A percentile compares a stretch with the other conserved stretches of the same genome.
These are phyloP conservation scores for Papiliotrema flavescens DNA, from an alignment of 1,284 basidiomycete species.

Conservation along the genomic window DNA sequence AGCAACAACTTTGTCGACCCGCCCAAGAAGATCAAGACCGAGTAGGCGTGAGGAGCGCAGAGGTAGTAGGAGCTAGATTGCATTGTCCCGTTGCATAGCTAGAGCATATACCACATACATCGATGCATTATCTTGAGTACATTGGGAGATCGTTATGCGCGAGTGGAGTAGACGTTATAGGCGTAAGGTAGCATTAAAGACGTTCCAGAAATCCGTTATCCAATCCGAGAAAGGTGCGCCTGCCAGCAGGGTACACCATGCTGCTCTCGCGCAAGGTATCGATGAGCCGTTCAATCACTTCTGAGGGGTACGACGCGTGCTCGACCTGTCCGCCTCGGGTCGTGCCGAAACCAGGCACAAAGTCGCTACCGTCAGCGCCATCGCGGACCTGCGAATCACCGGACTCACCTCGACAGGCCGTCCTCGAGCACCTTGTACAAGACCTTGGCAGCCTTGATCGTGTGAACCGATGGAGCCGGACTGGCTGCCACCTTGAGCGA, in stretches of 20 bases:
- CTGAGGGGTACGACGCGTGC: slow-evolving; percentile 29
- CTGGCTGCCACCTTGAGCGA: neutral
- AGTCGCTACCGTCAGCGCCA: neutral
- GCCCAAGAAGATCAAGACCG: slow-evolving; percentile 25
- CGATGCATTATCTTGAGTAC: too few relatives aligned
- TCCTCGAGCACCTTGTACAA: slow-evolving; percentile 31
- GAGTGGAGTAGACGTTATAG: neutral
- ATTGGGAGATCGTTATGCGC: too few relatives aligned
- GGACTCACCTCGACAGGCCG: neutral
- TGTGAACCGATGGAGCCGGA: neutral
- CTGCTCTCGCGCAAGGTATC: slow-evolving; percentile 27
- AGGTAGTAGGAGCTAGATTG: too few relatives aligned
- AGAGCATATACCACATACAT: too few relatives aligned
- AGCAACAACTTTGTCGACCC: slow-evolving; percentile 56
- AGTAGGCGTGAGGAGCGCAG: slow-evolving; percentile 1
- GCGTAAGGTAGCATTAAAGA: neutral
- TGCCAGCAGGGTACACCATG: slow-evolving; percentile 23
- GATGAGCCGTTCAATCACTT: slow-evolving; percentile 29
- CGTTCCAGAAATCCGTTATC: slow-evolving; percentile 42
- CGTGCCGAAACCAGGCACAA: slow-evolving; percentile 22
- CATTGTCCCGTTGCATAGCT: too few relatives aligned
- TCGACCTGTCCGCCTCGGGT: slow-evolving; percentile 25
- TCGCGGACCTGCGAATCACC: neutral
- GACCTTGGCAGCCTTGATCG: slow-evolving; percentile 26
- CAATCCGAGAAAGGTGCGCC: slow-evolving; percentile 32